Base-by-base conservation (phyloP, 345 rosid species). In the Aquilaria sinensis region DNA sequence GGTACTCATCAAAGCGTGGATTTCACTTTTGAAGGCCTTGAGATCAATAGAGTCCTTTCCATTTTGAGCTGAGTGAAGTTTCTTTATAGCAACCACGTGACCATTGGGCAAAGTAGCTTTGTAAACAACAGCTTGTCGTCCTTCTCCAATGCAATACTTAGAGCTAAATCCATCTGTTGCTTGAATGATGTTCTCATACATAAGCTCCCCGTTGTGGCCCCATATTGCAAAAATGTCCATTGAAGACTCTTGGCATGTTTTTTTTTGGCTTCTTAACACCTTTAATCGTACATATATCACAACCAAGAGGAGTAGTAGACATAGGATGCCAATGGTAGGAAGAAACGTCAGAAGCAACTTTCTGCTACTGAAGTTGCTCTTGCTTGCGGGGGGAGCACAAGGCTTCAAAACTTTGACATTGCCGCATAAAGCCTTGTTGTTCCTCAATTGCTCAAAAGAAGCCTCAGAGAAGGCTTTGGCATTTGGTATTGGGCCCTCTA, bases 401-500 rank as follows among this genome's bases (percentile, higher is more conserved):
- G 15, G 45, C 61, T 29, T 41, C 43, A 53, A 37, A 33, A 66
- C 62, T 31, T 50, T 62, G 9, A 9, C 11, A 10, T 41, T 57
- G 13, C 61, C 61, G 10, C 61, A 37, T 7, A 57, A 30, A 0
- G 30, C 49, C 45, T 43, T 57, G 31, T 57, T 57, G n/a, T 15
- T 9, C 6, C 13, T 34, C 1, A 7, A 16, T 11, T 29, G 48
- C 2, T 14, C 30, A 43, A 37, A 57, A 8, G 61, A 56, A 6
- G 41, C 43, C 8, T 59, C 51, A 10, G 29, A 14, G 9, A 59
- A 59, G 5, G 62, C 62, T 59, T 23, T 59, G 15, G 12, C 43
- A 8, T 23, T 0, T 32, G 75, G 71, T 56, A 72, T 72, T 2
- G 56, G 67, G 47, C 75, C 75, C 12, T 66, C 68, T 47, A 72